These are phyloP conservation scores for Neocatenulostroma microsporum DNA, from an alignment of 2,329 filamentous ascomycete genomes.

Conservation along the genomic window DNA sequence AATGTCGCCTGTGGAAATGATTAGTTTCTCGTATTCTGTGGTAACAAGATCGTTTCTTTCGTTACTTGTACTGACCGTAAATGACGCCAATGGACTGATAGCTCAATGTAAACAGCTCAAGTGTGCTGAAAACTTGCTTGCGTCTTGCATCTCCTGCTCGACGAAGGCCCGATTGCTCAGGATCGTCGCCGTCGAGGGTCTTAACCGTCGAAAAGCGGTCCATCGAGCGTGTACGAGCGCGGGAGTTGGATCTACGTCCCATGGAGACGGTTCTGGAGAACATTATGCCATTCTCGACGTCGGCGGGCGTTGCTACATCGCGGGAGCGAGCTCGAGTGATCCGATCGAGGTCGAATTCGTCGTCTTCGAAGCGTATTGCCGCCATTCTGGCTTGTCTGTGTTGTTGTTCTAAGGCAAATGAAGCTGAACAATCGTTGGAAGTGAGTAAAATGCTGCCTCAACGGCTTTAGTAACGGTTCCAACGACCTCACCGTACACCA, in stretches of 20 bases:
- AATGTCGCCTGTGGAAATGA: too few species aligned
- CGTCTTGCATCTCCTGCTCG: slow-evolving; percentile 21
- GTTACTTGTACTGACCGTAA: too few species aligned
- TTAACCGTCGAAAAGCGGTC: neutral
- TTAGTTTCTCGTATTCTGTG: too few species aligned
- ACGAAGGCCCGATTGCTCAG: slow-evolving; percentile 19
- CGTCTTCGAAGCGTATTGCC: slow-evolving; percentile 16
- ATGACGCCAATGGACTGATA: slow-evolving; percentile 61
- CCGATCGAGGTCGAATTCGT: slow-evolving; percentile 12
- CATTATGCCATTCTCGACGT: slow-evolving; percentile 12
- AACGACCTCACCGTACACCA: too few species aligned
- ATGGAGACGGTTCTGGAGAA: slow-evolving; percentile 13
- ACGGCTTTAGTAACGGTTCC: too few species aligned
- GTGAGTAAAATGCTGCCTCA: too few species aligned
- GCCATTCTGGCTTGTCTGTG: too few species aligned
- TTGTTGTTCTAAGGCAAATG: too few species aligned
- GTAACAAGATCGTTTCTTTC: too few species aligned
- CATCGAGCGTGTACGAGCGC: slow-evolving; percentile 8
- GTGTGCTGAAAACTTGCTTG: slow-evolving; percentile 27
- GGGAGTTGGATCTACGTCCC: slow-evolving; percentile 4
- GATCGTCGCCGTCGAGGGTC: slow-evolving; percentile 13
- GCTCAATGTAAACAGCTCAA: slow-evolving; percentile 41
- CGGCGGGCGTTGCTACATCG: slow-evolving; percentile 4
- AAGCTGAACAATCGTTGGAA: too few species aligned
- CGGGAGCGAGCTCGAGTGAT: slow-evolving; percentile 9